Evolutionary conservation across 495 filamentous ascomycete genomes (phyloP), one percentile per base, ranked within the genome.

Genomic region (Cercophora newfieldiana): DNA sequence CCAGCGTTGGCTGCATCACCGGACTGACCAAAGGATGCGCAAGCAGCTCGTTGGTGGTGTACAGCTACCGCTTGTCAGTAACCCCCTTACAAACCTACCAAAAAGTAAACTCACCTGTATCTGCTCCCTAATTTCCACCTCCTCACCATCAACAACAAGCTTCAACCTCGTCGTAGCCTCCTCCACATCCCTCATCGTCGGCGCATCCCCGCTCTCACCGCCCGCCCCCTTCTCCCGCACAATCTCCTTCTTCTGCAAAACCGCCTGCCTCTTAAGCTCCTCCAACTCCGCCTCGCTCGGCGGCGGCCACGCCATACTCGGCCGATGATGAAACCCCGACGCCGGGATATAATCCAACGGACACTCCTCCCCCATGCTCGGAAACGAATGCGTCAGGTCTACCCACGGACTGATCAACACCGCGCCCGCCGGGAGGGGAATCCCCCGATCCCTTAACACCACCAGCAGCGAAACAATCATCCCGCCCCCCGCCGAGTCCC

Each of bases 321-420:
- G 94, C 62, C 87, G 90, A 60, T 96, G 91, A 31, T 90, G 85
- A 72, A 98, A 98, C 0, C 94, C 94, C 65, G 89, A 87, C 0
- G 88, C 76, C 18, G 94, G 94, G 25, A 98, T 93, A 69, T 97
- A 98, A 71, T 98, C 94, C 18, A 87, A 75, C 0, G 87, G 86
- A 65, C 85, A 88, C 49, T 93, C 88, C 18, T 80, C 83, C 16
- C 88, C 87, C 44, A 97, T 87, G 68, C 93, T 97, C 0, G 94
- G 94, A 69, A 97, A 97, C 0, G 92, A 96, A 74, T 97, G 94
- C 10, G 91, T 96, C 31, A 97, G 77, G 74, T 98, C 94, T 1
- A 91, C 92, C 94, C 94, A 98, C 0, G 94, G 94, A 28, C 90
- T 94, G 51, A 98, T 90, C 64, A 98, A 78, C 48, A 98, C 89